phyloP scores from a whole-genome alignment of 1,284 basidiomycete genomes.

The Blastosporella zonata region DNA sequence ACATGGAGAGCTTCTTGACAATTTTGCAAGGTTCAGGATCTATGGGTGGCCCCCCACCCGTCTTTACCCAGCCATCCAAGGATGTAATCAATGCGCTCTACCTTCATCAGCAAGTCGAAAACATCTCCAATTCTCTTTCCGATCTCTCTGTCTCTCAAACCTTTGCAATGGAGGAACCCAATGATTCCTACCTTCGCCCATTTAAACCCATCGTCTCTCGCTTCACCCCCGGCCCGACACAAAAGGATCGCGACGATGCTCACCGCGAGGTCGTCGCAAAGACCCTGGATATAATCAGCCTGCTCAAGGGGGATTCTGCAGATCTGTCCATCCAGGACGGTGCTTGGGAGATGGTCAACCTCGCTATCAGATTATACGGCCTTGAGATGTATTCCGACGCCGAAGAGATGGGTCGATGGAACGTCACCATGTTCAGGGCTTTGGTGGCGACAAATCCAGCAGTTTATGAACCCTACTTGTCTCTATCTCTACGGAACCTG shows the following conservation, averaged over 20 bases:
- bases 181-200: constrained; percentile 8
- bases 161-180: constrained; percentile 11
- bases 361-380: constrained; percentile 11
- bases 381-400: constrained; percentile 20
- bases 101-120: constrained; percentile 15
- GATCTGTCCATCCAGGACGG: constrained; percentile 15
- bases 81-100: constrained; percentile 11
- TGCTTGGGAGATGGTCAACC: constrained; percentile 17
- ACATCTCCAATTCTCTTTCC: constrained; percentile 11
- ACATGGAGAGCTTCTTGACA: constrained; percentile 17
- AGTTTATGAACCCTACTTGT: constrained; percentile 14
- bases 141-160: constrained; percentile 8
- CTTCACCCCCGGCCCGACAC: not conserved
- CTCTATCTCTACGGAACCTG: constrained; percentile 11
- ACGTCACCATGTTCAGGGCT: constrained; percentile 14
- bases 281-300: constrained; percentile 12
- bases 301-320: constrained; percentile 11
- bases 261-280: constrained; percentile 15
- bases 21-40: constrained; percentile 3
- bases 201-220: constrained; percentile 8
- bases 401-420: constrained; percentile 11
- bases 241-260: not conserved
- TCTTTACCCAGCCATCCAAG: constrained; percentile 7
- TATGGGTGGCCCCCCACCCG: not conserved
- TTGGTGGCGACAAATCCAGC: constrained; percentile 6